phyloP scores from a whole-genome alignment of 257 asterid genomes.

The Plantago elongata region DNA sequence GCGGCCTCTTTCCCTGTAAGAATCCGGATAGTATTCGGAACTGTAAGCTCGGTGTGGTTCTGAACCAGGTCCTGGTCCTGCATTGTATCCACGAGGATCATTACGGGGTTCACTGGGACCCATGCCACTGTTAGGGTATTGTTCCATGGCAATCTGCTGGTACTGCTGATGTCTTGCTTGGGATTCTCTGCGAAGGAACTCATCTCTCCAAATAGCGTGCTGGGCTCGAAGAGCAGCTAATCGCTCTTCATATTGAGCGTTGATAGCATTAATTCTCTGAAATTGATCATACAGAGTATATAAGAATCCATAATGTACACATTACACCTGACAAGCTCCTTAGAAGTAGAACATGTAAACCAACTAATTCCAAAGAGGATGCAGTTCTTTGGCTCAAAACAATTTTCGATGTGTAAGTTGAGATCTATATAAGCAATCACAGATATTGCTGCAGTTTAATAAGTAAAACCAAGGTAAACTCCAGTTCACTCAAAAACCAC shows the following conservation, averaged over 20 bases:
- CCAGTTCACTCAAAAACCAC: too few species aligned
- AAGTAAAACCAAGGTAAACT: too few species aligned
- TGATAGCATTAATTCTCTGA: slow-evolving; percentile 63
- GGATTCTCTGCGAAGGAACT: slow-evolving; percentile 57
- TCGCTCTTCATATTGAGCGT: slow-evolving; percentile 59
- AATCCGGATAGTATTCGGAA: slow-evolving; percentile 40
- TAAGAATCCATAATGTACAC: background rate
- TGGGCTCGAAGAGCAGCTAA: slow-evolving; percentile 51
- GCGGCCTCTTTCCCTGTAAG: slow-evolving; percentile 52
- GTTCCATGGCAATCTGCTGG: slow-evolving; percentile 53
- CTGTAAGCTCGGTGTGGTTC: slow-evolving; percentile 47
- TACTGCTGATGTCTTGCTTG: slow-evolving; percentile 59
- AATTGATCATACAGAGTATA: slow-evolving; percentile 7
- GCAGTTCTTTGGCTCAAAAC: too few species aligned
- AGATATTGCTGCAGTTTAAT: too few species aligned
- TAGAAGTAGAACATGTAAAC: background rate
- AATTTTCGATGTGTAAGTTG: too few species aligned
- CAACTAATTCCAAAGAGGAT: background rate
- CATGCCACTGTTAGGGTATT: slow-evolving; percentile 36
- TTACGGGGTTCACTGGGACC: slow-evolving; percentile 17
- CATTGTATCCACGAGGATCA: slow-evolving; percentile 44
- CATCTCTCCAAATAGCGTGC: slow-evolving; percentile 62
- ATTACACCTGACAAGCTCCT: background rate
- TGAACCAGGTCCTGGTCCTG: slow-evolving; percentile 31
- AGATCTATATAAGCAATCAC: too few species aligned